Conservation (phyloP, 805 yeast genomes). For the Cephaloascus fragrans region DNA sequence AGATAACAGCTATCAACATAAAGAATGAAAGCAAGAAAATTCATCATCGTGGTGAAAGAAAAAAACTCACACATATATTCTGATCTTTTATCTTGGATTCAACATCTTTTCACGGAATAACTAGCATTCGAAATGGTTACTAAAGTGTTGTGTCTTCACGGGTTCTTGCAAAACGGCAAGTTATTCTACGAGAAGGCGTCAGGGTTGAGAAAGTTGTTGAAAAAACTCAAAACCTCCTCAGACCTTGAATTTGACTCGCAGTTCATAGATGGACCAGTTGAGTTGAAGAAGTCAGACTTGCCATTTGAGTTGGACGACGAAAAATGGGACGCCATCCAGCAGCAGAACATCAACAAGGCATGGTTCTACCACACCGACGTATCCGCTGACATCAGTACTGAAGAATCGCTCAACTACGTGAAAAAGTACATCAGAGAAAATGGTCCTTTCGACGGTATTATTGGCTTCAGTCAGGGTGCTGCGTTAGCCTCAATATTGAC, state of each 20-base stretch:
- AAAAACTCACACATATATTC: too few species aligned
- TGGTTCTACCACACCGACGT: constrained; percentile 15
- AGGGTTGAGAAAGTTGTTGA: constrained; percentile 18
- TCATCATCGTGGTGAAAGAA: too few species aligned
- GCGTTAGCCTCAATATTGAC: constrained; percentile 22
- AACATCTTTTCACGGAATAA: too few species aligned
- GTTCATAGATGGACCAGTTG: constrained; percentile 1
- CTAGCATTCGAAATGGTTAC: constrained; percentile 1
- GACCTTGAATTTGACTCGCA: constrained; percentile 26
- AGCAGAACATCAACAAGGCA: constrained; percentile 22
- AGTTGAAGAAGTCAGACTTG: background rate
- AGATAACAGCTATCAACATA: too few species aligned
- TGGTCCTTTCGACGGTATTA: constrained; percentile 32
- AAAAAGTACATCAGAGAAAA: constrained; percentile 16
- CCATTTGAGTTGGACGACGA: constrained; percentile 3
- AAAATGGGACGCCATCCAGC: constrained; percentile 21
- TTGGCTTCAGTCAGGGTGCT: constrained; percentile 35
- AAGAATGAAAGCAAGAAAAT: too few species aligned
- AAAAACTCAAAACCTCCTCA: constrained; percentile 15
- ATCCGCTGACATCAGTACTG: constrained; percentile 15
- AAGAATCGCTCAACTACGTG: constrained; percentile 16
- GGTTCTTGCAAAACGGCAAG: constrained; percentile 25
- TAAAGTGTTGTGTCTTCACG: constrained; percentile 22
- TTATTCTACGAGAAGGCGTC: constrained; percentile 22
- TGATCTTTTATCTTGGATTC: too few species aligned